Conservation (phyloP, 192 early-diverging fungal genomes). For the Backusella mclennaniae region DNA sequence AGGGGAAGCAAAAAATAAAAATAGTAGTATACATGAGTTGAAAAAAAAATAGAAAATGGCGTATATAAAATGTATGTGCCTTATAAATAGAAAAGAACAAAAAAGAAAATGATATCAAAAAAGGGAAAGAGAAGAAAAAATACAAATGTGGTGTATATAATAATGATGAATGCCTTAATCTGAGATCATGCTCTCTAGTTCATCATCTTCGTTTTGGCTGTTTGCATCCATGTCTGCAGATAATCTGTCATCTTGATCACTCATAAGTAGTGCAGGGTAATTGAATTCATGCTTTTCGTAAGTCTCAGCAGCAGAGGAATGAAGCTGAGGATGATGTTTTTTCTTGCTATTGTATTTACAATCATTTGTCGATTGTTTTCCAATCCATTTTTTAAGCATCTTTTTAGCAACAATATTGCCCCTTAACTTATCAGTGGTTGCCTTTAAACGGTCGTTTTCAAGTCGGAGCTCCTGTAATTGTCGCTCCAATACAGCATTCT, state of each 20-base stretch:
- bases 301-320: not conserved
- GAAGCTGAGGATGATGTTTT: not conserved
- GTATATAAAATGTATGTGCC: slow-evolving; percentile 11
- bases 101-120: not conserved
- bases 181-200: slow-evolving; percentile 22
- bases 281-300: not conserved
- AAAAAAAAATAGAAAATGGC: not conserved
- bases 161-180: slow-evolving; percentile 2
- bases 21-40: slow-evolving; percentile 4
- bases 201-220: slow-evolving; percentile 12
- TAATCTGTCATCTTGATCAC: slow-evolving; percentile 15
- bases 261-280: slow-evolving; percentile 8
- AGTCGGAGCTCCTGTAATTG: slow-evolving; percentile 46
- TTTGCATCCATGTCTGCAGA: not conserved
- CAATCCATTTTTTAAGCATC: slow-evolving; percentile 50
- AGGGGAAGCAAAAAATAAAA: not conserved
- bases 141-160: not conserved
- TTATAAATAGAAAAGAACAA: not conserved
- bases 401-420: slow-evolving; percentile 54
- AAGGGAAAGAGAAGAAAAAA: not conserved
- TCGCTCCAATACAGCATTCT: slow-evolving; percentile 45
- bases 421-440: slow-evolving; percentile 45
- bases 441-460: slow-evolving; percentile 49
- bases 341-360: not conserved
- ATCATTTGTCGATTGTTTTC: slow-evolving; percentile 6